Percentiles rank a stretch among this genome's conserved stretches.
Evolutionary conservation across 2,329 filamentous ascomycete genomes (phyloP).

Genomic region (Cordyceps cateniannulata): DNA sequence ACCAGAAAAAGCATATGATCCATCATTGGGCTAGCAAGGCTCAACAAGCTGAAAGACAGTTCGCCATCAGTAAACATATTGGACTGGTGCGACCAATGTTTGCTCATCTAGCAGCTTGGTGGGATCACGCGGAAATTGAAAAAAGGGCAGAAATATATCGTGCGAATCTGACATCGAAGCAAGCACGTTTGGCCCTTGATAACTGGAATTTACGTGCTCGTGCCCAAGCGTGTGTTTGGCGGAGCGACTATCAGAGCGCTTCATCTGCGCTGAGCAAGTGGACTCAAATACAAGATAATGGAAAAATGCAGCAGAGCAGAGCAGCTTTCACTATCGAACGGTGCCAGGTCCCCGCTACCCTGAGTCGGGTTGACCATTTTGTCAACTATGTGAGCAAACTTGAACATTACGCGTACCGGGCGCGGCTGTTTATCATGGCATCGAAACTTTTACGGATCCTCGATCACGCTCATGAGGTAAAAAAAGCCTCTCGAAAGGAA

Average conservation of each 20-base stretch:
- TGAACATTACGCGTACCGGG: slow-evolving; percentile 1
- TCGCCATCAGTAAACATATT: background rate
- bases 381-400: background rate
- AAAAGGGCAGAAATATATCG: background rate
- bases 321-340: background rate
- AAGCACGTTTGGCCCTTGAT: background rate
- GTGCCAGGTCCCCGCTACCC: background rate
- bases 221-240: slow-evolving; percentile 9
- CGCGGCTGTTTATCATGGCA: slow-evolving; percentile 10
- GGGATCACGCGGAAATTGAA: slow-evolving; percentile 4
- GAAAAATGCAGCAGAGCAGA: background rate
- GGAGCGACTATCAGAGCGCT: slow-evolving; percentile 2
- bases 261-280: background rate
- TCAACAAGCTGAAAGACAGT: background rate
- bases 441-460: slow-evolving; percentile 1
- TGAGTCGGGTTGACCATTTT: background rate
- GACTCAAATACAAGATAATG: background rate
- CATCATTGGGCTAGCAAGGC: slow-evolving; percentile 18
- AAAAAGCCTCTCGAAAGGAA: slow-evolving; percentile 1
- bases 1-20: slow-evolving; percentile 28
- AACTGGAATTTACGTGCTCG: slow-evolving; percentile 7
- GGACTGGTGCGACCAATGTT: slow-evolving; percentile 1
- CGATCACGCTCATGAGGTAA: background rate
- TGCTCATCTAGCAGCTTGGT: slow-evolving; percentile 7
- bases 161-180: background rate